Conservation (phyloP, 176 grass and related monocot species). For the Melocanna baccifera region DNA sequence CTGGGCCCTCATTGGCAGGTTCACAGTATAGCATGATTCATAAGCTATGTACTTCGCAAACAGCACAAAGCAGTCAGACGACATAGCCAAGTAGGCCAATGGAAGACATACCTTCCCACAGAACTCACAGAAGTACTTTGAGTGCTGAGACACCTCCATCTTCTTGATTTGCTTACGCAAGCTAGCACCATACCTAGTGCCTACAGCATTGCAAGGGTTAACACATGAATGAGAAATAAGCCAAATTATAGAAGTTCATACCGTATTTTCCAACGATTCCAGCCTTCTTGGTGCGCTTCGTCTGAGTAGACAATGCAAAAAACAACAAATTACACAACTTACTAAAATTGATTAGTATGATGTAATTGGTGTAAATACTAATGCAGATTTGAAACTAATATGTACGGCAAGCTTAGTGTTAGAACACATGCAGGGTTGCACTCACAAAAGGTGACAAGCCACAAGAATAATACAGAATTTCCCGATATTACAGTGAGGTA, state of each 20-base stretch:
- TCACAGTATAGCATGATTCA: background rate
- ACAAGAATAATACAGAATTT: background rate
- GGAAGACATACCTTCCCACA: conserved; percentile 64
- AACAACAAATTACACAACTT: conserved; percentile 18
- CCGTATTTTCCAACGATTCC: conserved; percentile 95
- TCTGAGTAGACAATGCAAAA: conserved; percentile 44
- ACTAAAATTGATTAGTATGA: background rate
- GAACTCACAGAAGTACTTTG: conserved; percentile 96
- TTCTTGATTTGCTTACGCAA: conserved; percentile 98
- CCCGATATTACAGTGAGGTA: background rate
- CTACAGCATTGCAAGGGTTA: conserved; percentile 24
- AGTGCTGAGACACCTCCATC: conserved; percentile 93
- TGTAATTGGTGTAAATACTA: background rate
- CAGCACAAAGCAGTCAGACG: background rate
- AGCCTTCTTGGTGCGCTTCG: conserved; percentile 94
- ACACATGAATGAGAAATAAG: background rate
- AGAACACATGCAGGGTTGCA: background rate
- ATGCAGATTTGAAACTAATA: background rate
- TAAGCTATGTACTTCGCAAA: background rate
- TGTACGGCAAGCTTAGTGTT: background rate
- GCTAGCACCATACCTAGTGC: conserved; percentile 94
- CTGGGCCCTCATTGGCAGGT: background rate
- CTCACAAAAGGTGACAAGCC: background rate
- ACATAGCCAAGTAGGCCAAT: background rate
- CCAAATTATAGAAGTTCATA: conserved; percentile 10